Conservation (phyloP, 148 eudicot genomes). For the Rhododendron griersonianum region DNA sequence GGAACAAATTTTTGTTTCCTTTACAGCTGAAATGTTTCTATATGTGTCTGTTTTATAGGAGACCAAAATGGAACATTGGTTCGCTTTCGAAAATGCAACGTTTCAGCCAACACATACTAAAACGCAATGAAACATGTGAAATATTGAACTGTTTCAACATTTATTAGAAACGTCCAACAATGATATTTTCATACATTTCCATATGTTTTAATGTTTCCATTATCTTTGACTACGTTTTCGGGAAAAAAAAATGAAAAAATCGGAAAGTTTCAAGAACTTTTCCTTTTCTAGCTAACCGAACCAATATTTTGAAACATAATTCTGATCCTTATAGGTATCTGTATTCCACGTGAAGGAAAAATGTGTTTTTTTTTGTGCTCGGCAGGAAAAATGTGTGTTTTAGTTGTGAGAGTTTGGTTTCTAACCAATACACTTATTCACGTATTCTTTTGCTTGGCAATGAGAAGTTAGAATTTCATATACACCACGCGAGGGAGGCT, state of each 20-base stretch:
- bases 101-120: neutral
- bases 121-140: neutral
- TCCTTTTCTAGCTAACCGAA: neutral
- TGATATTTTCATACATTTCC: neutral
- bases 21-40: neutral
- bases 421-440: neutral
- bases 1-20: neutral
- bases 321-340: neutral
- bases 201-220: neutral
- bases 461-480: conserved; percentile 77
- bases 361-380: neutral
- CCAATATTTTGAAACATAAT: neutral
- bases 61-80: neutral
- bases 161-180: neutral
- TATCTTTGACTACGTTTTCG: neutral
- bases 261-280: neutral
- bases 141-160: neutral
- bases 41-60: neutral
- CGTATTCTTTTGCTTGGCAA: neutral
- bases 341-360: neutral
- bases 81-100: neutral
- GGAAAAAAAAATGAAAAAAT: neutral
- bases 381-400: neutral
- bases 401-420: neutral
- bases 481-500: conserved; percentile 85